phyloP scores from a whole-genome alignment of 768 basidiomycete species.

The Mycena vulgaris region DNA sequence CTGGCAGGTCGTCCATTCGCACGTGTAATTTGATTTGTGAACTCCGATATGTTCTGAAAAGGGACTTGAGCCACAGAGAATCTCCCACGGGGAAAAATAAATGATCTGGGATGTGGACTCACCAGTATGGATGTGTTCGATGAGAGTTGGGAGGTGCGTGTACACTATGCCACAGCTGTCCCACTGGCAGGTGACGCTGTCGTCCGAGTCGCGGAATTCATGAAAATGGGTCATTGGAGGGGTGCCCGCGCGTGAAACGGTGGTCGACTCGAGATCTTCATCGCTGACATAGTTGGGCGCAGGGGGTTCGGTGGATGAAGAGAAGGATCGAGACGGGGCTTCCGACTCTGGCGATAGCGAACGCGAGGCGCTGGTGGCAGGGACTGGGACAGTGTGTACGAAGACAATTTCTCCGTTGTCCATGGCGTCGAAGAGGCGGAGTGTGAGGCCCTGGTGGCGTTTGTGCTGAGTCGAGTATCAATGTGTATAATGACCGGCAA shows the following conservation, averaged over 20 bases:
- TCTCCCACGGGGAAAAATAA: not conserved
- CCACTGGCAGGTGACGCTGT: slow-evolving; percentile 88
- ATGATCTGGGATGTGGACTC: slow-evolving; percentile 41
- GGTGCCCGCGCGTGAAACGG: slow-evolving; percentile 14
- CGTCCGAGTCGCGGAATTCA: slow-evolving; percentile 52
- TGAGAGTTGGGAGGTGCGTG: slow-evolving; percentile 79
- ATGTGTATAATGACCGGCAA: not conserved
- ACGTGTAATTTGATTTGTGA: slow-evolving; percentile 88
- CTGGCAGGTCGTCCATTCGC: slow-evolving; percentile 90
- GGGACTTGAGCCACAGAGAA: slow-evolving; percentile 12
- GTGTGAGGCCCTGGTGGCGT: too few relatives aligned
- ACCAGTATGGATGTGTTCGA: slow-evolving; percentile 90
- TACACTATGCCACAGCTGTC: slow-evolving; percentile 85
- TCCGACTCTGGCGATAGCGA: slow-evolving; percentile 21
- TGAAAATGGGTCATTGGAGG: slow-evolving; percentile 34
- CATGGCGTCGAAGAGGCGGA: not conserved
- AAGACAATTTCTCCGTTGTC: slow-evolving; percentile 28
- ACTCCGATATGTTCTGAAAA: slow-evolving; percentile 83
- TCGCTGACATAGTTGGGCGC: slow-evolving; percentile 19
- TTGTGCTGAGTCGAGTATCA: too few relatives aligned
- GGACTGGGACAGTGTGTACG: slow-evolving; percentile 34
- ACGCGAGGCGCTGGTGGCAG: slow-evolving; percentile 10
- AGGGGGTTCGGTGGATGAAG: not conserved
- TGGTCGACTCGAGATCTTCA: slow-evolving; percentile 27
- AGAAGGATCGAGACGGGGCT: slow-evolving; percentile 21